Evolutionary conservation across 768 basidiomycete genomes (phyloP), one percentile per base, ranked within the genome.

Genomic region (Lentinula sp.): DNA sequence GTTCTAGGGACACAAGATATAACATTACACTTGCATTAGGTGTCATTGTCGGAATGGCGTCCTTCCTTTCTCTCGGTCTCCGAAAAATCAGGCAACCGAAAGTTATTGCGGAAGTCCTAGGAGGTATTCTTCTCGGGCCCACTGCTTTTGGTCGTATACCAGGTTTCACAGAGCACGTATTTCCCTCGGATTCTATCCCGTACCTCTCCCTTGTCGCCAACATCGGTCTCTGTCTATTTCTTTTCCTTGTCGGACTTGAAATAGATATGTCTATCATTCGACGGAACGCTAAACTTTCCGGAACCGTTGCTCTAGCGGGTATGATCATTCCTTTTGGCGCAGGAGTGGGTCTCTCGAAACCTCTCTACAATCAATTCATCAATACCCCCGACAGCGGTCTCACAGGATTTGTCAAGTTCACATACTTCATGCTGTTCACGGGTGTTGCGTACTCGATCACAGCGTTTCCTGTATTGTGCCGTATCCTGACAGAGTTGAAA

Each of bases 221-320:
- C 66, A 91, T 98, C 63, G 96, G 92, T 6, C 81, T 93, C 4
- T 88, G 87, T 64, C 82, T 94, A 48, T 95, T 93, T 74, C 82
- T 98, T 13, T 98, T 97, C 76, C 82, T 98, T 62, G 89, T 98
- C 43, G 96, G 96, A 3, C 85, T 96, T 37, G 91, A 93, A 76
- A 95, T 97, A 61, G 97, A 98, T 61, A 75, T 80, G 0, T 74
- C 77, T 4, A 78, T 98, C 62, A 87, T 98, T 72, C 87, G 81
- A 66, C 86, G 89, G 42, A 91, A 92, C 77, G 86, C 82, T 0
- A 80, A 85, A 8, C 76, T 86, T 9, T 90, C 88, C 0, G 73
- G 74, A 3, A 79, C 85, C 2, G 86, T 98, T 57, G 88, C 93
- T 0, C 65, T 90, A 1, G 90, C 87, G 0, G 96, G 96, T 2